Evolutionary conservation across 2,329 filamentous ascomycete genomes (phyloP).

Genomic region (Zasmidium angulare): DNA sequence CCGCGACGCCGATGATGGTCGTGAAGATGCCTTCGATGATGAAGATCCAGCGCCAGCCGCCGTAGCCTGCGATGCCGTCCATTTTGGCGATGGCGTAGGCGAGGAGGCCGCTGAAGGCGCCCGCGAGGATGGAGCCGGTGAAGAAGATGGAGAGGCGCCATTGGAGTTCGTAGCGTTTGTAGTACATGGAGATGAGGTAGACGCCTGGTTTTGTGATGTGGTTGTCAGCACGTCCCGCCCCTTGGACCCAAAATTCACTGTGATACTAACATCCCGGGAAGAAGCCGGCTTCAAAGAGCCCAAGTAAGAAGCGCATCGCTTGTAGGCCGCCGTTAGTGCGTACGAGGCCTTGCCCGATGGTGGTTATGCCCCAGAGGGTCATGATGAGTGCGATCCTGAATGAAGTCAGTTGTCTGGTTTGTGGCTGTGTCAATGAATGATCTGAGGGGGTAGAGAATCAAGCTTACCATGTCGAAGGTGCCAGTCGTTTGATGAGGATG

Average conservation of each 20-base stretch:
- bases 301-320: conserved; percentile 56
- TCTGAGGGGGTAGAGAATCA: too few relatives aligned
- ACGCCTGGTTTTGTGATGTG: conserved; percentile 19
- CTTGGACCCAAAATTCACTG: too few relatives aligned
- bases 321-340: conserved; percentile 11
- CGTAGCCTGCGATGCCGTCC: conserved; percentile 41
- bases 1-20: conserved; percentile 44
- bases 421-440: too few relatives aligned
- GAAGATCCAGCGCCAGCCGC: conserved; percentile 57
- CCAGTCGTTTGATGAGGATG: conserved; percentile 39
- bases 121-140: conserved; percentile 39
- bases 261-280: not conserved
- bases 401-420: too few relatives aligned
- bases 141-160: conserved; percentile 23
- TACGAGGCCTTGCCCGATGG: conserved; percentile 36
- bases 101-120: conserved; percentile 23
- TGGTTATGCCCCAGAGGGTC: conserved; percentile 56
- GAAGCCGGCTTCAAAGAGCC: conserved; percentile 67
- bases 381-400: conserved; percentile 49
- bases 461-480: conserved; percentile 33
- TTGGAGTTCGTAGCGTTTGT: conserved; percentile 23
- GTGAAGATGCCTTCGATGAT: conserved; percentile 63
- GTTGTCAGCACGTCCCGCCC: too few relatives aligned
- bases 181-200: conserved; percentile 31
- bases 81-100: conserved; percentile 46